These are phyloP conservation scores for Talaromyces sp. DNA, from an alignment of 2,329 filamentous ascomycete genomes.

Conservation along the genomic window DNA sequence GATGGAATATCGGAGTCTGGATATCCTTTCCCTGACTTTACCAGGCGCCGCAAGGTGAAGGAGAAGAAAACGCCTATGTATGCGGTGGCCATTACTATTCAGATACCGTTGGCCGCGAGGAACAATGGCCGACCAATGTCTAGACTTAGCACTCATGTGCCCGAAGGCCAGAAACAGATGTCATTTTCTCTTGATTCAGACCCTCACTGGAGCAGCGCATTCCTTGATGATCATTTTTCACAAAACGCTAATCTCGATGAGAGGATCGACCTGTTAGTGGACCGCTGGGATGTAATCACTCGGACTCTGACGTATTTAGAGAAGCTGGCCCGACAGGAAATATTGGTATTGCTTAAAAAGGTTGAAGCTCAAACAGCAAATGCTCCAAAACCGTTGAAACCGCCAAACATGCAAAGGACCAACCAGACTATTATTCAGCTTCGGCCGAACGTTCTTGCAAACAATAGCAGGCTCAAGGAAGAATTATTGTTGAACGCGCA, in stretches of 20 bases:
- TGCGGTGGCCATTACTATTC: constrained; percentile 55
- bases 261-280: constrained; percentile 53
- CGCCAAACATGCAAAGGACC: constrained; percentile 47
- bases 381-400: constrained; percentile 43
- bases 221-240: constrained; percentile 41
- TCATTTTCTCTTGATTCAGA: constrained; percentile 43
- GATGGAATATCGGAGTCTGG: constrained; percentile 34
- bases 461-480: constrained; percentile 45
- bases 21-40: constrained; percentile 38
- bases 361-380: constrained; percentile 42
- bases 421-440: constrained; percentile 50
- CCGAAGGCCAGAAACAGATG: constrained; percentile 32
- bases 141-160: constrained; percentile 32
- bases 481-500: constrained; percentile 47
- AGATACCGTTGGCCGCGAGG: constrained; percentile 46
- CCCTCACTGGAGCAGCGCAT: constrained; percentile 35
- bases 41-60: constrained; percentile 46
- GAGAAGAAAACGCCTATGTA: constrained; percentile 57
- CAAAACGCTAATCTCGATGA: constrained; percentile 50
- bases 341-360: constrained; percentile 49
- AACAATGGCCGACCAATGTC: constrained; percentile 35
- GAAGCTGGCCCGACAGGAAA: constrained; percentile 50
- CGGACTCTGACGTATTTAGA: constrained; percentile 54
- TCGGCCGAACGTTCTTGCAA: constrained; percentile 46
- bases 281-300: constrained; percentile 59